Evolutionary conservation across 2,329 filamentous ascomycete species (phyloP).

Genomic region (Aspergillus clavatus): DNA sequence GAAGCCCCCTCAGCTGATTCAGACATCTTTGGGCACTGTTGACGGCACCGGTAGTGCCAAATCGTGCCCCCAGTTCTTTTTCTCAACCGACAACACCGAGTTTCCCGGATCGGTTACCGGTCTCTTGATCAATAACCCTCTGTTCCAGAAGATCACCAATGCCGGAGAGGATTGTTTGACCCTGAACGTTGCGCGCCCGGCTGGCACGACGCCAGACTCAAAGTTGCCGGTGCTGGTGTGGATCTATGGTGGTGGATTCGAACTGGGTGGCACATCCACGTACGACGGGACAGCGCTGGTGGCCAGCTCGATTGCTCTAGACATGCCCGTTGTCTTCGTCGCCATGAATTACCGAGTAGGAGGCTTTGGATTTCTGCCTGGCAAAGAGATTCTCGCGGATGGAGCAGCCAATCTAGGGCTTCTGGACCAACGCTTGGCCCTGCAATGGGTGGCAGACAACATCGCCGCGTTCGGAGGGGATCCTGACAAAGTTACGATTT

Average conservation of each 20-base stretch:
- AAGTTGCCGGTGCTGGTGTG: slow-evolving; percentile 65
- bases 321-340: slow-evolving; percentile 68
- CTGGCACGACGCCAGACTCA: slow-evolving; percentile 49
- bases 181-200: slow-evolving; percentile 56
- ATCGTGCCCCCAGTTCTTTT: slow-evolving; percentile 68
- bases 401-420: slow-evolving; percentile 67
- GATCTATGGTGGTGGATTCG: slow-evolving; percentile 61
- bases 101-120: slow-evolving; percentile 46
- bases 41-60: slow-evolving; percentile 55
- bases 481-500: slow-evolving; percentile 71
- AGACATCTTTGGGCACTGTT: slow-evolving; percentile 54
- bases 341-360: slow-evolving; percentile 73
- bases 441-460: slow-evolving; percentile 74
- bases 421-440: slow-evolving; percentile 65
- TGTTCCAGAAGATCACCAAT: slow-evolving; percentile 53
- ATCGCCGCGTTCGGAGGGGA: slow-evolving; percentile 75
- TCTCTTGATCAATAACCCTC: slow-evolving; percentile 49
- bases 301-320: slow-evolving; percentile 39
- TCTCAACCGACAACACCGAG: slow-evolving; percentile 46
- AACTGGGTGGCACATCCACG: slow-evolving; percentile 44
- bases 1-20: slow-evolving; percentile 61
- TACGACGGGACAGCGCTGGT: slow-evolving; percentile 36
- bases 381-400: slow-evolving; percentile 62
- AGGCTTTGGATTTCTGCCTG: slow-evolving; percentile 69
- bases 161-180: slow-evolving; percentile 62